Conservation (phyloP, 768 basidiomycete species). For the Tephrocybe sp. region DNA sequence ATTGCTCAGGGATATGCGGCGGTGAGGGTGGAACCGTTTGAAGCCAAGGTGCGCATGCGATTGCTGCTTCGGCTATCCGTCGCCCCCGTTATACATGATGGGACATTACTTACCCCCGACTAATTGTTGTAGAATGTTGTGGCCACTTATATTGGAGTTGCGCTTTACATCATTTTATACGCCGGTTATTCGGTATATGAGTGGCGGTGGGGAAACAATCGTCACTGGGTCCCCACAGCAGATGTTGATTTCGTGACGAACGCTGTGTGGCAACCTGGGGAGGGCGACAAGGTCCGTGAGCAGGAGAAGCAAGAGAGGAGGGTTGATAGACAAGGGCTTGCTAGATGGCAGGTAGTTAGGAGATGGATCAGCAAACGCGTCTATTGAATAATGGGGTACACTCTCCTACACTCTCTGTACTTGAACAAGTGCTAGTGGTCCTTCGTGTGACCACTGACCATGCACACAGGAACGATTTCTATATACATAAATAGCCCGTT, state of each 20-base stretch:
- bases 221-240: conserved; percentile 38
- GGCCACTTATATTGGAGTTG: conserved; percentile 54
- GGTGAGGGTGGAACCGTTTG: conserved; percentile 42
- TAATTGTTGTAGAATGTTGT: conserved; percentile 47
- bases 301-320: conserved; percentile 23
- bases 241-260: conserved; percentile 53
- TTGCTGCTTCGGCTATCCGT: background rate
- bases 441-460: too few species aligned
- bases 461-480: too few species aligned
- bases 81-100: background rate
- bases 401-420: too few species aligned
- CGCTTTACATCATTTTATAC: conserved; percentile 44
- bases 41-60: conserved; percentile 34
- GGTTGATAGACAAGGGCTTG: background rate
- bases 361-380: conserved; percentile 7
- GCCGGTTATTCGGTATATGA: conserved; percentile 41
- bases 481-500: too few species aligned
- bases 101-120: background rate
- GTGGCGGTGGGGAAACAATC: conserved; percentile 23
- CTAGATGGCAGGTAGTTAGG: background rate
- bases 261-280: conserved; percentile 50
- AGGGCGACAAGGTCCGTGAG: conserved; percentile 33
- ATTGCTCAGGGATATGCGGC: conserved; percentile 53
- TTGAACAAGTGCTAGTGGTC: too few species aligned
- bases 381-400: too few species aligned